Base-by-base conservation (phyloP, 768 basidiomycete genomes). In the Hypholoma fasciculare region DNA sequence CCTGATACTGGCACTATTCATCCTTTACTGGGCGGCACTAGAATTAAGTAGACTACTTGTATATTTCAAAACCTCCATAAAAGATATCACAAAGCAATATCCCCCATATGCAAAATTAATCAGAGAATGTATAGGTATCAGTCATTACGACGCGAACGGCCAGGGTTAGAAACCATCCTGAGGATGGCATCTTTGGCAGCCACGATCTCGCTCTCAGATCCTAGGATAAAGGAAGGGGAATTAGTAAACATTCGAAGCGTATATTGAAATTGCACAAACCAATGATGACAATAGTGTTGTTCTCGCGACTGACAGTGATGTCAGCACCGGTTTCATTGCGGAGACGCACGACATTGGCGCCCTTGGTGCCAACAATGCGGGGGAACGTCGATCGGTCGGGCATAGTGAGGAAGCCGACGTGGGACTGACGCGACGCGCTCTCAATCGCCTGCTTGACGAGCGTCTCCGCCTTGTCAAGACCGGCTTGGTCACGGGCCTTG, bases 361-460 rank as follows among this genome's bases (percentile, higher is more conserved):
- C 95, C 75, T 96, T 96, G 11, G 89, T 76, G 39, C 96, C 96
- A 61, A 98, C 94, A 64, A 98, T 96, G 63, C 93, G 82, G 13
- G 96, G 95, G 85, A 98, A 98, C 36, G 82, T 82, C 37, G 88
- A 84, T 61, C 94, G 87, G 69, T 94, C 90, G 40, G 85, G 76
- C 42, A 96, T 78, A 8, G 89, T 94, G 56, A 96, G 79, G 81
- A 90, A 94, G 8, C 92, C 94, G 62, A 92, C 85, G 62, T 92
- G 88, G 1, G 87, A 82, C 79, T 89, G 87, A 58, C 78, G 77
- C 63, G 85, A 78, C 16, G 93, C 93, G 63, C 84, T 81, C 61
- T 84, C 79, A 66, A 94, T 83, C 42, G 89, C 90, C 8, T 89
- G 82, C 63, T 81, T 74, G 63, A 94, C 76, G 54, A 81, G 74